phyloP scores from a whole-genome alignment of 2,329 filamentous ascomycete genomes.

The Polytolypa hystricis region DNA sequence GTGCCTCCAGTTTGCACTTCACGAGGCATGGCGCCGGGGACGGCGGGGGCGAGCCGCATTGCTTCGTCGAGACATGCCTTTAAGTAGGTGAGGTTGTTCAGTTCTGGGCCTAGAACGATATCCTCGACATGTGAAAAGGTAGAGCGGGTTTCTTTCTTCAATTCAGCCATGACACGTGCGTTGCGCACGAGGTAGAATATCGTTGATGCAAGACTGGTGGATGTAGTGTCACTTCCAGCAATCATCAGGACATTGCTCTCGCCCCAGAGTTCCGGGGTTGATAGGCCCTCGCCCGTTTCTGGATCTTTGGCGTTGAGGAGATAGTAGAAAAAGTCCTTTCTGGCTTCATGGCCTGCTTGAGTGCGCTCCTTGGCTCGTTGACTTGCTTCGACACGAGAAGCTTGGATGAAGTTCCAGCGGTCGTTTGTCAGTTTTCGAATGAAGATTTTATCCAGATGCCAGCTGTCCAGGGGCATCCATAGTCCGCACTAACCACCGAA shows the following conservation, averaged over 20 bases:
- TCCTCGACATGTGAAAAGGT: conserved; percentile 26
- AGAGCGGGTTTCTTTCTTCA: conserved; percentile 24
- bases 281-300: conserved; percentile 34
- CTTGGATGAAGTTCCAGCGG: conserved; percentile 6
- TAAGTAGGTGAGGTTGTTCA: conserved; percentile 30
- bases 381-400: conserved; percentile 28
- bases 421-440: conserved; percentile 13
- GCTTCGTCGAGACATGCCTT: conserved; percentile 33
- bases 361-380: conserved; percentile 24
- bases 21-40: conserved; percentile 18
- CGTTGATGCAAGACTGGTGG: conserved; percentile 25
- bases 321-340: conserved; percentile 41
- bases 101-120: conserved; percentile 21
- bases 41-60: conserved; percentile 24
- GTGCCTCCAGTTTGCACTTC: conserved; percentile 21
- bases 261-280: conserved; percentile 37
- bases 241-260: conserved; percentile 41
- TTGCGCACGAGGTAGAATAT: conserved; percentile 32
- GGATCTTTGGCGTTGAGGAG: conserved; percentile 37
- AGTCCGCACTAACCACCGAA: conserved; percentile 7
- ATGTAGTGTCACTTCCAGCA: conserved; percentile 35
- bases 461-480: conserved; percentile 11
- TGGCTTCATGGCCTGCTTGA: conserved; percentile 18
- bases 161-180: conserved; percentile 19
- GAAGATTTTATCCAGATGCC: conserved; percentile 12